These are phyloP conservation scores for Penicillium crustosum DNA, from an alignment of 2,329 filamentous ascomycete genomes.

Conservation along the genomic window DNA sequence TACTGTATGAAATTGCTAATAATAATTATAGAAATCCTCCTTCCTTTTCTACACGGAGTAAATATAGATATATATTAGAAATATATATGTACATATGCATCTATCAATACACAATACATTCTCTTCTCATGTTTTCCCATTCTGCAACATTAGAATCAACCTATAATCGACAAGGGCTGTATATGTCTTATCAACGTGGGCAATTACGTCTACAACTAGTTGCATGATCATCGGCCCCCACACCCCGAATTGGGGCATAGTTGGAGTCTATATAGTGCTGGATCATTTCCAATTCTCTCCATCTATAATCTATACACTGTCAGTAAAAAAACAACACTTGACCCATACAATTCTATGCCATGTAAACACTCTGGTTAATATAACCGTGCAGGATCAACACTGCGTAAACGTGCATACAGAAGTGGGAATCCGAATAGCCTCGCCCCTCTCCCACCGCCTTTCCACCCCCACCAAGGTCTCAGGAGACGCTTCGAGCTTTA, in stretches of 20 bases:
- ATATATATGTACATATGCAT: neutral
- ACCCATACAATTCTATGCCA: neutral
- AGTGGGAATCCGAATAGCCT: slow-evolving; percentile 26
- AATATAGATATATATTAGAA: neutral
- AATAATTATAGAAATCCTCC: neutral
- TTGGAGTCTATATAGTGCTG: neutral
- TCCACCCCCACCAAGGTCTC: slow-evolving; percentile 31
- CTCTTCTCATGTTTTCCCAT: neutral
- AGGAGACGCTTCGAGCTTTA: slow-evolving; percentile 19
- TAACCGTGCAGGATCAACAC: slow-evolving; percentile 12
- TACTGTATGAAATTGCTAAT: neutral
- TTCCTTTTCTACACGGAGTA: neutral
- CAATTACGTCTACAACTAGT: neutral
- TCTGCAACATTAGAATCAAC: neutral
- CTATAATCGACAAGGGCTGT: neutral
- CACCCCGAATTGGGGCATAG: slow-evolving; percentile 5
- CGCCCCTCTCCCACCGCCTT: slow-evolving; percentile 34
- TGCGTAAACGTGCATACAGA: slow-evolving; percentile 2
- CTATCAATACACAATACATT: neutral
- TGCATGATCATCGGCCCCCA: slow-evolving; percentile 6
- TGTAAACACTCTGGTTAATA: neutral
- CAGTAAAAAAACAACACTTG: neutral
- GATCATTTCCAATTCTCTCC: neutral
- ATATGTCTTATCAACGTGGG: neutral
- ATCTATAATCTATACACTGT: neutral